Evolutionary conservation across 305 asterid species (phyloP).

Genomic region (Rubia balearica): DNA sequence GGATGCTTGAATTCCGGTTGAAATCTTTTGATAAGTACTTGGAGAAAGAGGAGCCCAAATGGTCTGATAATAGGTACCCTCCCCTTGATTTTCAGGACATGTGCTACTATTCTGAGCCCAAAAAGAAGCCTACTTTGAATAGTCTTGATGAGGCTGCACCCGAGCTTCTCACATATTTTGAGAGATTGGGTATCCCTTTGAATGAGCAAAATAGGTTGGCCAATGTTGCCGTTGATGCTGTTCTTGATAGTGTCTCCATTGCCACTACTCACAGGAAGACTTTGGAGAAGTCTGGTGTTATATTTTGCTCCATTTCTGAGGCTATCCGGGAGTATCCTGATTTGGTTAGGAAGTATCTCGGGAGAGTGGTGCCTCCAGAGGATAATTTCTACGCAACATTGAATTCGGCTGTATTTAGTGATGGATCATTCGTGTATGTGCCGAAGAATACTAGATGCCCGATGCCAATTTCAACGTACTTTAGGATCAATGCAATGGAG

Average conservation of each 20-base stretch:
- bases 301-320: slow-evolving; percentile 92
- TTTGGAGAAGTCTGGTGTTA: slow-evolving; percentile 74
- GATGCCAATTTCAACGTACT: slow-evolving; percentile 88
- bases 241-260: slow-evolving; percentile 84
- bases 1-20: slow-evolving; percentile 84
- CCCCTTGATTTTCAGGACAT: slow-evolving; percentile 62
- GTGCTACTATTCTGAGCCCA: slow-evolving; percentile 84
- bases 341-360: slow-evolving; percentile 61
- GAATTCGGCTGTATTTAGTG: slow-evolving; percentile 92
- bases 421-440: slow-evolving; percentile 88
- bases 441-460: slow-evolving; percentile 87
- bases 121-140: slow-evolving; percentile 72
- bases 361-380: slow-evolving; percentile 75
- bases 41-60: slow-evolving; percentile 67
- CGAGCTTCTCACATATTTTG: slow-evolving; percentile 58
- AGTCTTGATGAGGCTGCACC: slow-evolving; percentile 29
- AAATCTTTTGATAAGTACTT: slow-evolving; percentile 59
- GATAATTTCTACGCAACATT: slow-evolving; percentile 82
- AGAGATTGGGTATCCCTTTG: slow-evolving; percentile 33
- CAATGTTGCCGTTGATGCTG: slow-evolving; percentile 91
- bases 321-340: slow-evolving; percentile 83
- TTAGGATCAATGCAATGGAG: slow-evolving; percentile 92
- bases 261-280: slow-evolving; percentile 93
- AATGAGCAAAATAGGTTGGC: slow-evolving; percentile 80
- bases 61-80: slow-evolving; percentile 86